phyloP scores from a whole-genome alignment of 441 rosid genomes.

The Pelargonium citronellum region DNA sequence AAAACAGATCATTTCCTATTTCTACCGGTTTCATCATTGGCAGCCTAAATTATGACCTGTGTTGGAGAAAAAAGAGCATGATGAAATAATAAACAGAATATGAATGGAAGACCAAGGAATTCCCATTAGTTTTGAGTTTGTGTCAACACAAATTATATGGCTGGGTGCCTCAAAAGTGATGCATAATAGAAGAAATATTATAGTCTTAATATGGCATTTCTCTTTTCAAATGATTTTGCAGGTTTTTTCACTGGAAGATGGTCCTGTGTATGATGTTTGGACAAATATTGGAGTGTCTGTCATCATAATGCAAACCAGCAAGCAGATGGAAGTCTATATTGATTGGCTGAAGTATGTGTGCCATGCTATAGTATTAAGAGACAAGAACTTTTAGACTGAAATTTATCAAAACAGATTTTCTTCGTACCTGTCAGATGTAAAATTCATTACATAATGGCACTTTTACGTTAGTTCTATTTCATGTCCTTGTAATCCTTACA shows the following conservation, averaged over 20 bases:
- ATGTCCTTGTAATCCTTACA: slow-evolving; percentile 8
- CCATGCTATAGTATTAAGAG: slow-evolving; percentile 8
- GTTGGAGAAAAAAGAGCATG: not conserved
- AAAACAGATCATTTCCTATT: too few relatives aligned
- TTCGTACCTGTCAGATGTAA: not conserved
- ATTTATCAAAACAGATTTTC: not conserved
- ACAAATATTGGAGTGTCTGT: slow-evolving; percentile 56
- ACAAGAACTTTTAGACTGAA: not conserved
- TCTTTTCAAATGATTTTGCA: slow-evolving; percentile 32
- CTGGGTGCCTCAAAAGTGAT: not conserved
- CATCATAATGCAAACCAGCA: slow-evolving; percentile 35
- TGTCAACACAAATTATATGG: not conserved
- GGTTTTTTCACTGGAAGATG: slow-evolving; percentile 80
- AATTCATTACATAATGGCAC: not conserved
- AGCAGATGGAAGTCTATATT: slow-evolving; percentile 37
- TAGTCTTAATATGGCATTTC: slow-evolving; percentile 14
- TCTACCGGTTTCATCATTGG: too few relatives aligned
- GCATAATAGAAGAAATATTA: not conserved
- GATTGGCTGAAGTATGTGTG: slow-evolving; percentile 83
- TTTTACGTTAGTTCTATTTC: slow-evolving; percentile 10
- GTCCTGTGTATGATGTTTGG: slow-evolving; percentile 71
- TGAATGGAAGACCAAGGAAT: not conserved
- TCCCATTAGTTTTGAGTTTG: not conserved
- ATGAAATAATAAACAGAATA: not conserved
- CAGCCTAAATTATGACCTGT: too few relatives aligned